Evolutionary conservation across 805 yeast genomes (phyloP).

Genomic region (Metschnikowia proteae): DNA sequence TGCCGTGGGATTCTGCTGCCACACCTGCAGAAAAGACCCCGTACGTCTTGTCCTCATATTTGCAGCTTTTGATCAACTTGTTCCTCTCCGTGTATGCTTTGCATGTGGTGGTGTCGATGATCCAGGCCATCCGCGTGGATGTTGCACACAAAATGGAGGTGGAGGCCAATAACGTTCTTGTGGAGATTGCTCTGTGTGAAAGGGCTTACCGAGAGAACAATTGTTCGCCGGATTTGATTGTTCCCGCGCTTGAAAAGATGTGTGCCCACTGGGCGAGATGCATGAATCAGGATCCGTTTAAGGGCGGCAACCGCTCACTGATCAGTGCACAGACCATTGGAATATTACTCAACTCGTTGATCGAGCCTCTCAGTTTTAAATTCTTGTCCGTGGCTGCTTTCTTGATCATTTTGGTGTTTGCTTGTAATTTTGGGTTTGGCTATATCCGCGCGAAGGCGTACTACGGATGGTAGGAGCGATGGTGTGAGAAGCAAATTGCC

Average conservation of each 20-base stretch:
- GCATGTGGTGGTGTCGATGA: conserved; percentile 40
- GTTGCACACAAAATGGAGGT: conserved; percentile 48
- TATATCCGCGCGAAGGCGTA: conserved; percentile 55
- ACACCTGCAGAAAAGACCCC: conserved; percentile 51
- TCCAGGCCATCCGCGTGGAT: conserved; percentile 52
- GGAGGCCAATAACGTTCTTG: conserved; percentile 41
- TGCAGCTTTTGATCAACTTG: conserved; percentile 53
- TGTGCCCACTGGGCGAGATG: conserved; percentile 66
- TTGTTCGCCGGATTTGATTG: conserved; percentile 53
- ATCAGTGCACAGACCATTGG: conserved; percentile 64
- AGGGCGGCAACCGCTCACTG: conserved; percentile 47
- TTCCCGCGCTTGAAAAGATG: conserved; percentile 53
- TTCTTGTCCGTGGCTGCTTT: conserved; percentile 46
- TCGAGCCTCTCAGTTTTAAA: conserved; percentile 66
- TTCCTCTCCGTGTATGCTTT: conserved; percentile 43
- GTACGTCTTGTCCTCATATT: conserved; percentile 56
- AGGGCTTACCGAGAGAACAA: conserved; percentile 50
- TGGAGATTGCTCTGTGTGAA: conserved; percentile 54
- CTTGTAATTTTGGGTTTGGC: conserved; percentile 63
- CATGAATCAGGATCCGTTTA: conserved; percentile 54
- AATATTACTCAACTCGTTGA: conserved; percentile 53
- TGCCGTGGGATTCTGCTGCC: conserved; percentile 55
- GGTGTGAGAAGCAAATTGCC: neutral
- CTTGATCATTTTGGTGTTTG: conserved; percentile 45
- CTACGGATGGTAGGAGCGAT: conserved; percentile 29